Evolutionary conservation across 495 filamentous ascomycete species (phyloP).

Genomic region (Penicillium subrubescens): DNA sequence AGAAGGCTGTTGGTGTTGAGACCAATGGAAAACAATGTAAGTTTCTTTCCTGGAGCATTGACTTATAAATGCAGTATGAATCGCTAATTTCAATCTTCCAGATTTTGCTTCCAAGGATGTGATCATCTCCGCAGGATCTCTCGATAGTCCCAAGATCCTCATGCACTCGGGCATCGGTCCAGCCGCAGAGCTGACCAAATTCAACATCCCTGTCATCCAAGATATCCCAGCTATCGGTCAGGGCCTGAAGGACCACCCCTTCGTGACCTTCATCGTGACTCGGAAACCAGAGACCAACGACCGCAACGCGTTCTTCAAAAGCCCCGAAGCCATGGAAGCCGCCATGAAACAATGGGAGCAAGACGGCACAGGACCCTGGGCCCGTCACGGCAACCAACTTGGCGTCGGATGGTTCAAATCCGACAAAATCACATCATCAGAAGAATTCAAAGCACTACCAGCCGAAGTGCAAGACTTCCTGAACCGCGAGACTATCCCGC

Average conservation of each 20-base stretch:
- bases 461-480: slow-evolving; percentile 39
- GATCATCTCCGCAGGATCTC: slow-evolving; percentile 58
- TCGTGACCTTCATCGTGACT: slow-evolving; percentile 24
- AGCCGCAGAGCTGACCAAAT: slow-evolving; percentile 48
- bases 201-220: slow-evolving; percentile 53
- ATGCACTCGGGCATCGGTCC: slow-evolving; percentile 69
- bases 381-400: slow-evolving; percentile 39
- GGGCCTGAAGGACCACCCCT: slow-evolving; percentile 59
- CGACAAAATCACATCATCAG: slow-evolving; percentile 32
- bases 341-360: slow-evolving; percentile 51
- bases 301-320: slow-evolving; percentile 34
- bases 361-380: slow-evolving; percentile 50
- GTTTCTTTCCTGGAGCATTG: background rate
- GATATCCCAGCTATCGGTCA: slow-evolving; percentile 55
- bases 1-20: slow-evolving; percentile 54
- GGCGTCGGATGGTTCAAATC: slow-evolving; percentile 58
- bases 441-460: slow-evolving; percentile 50
- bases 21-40: slow-evolving; percentile 40
- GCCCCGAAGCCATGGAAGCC: slow-evolving; percentile 36
- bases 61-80: background rate
- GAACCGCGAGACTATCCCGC: slow-evolving; percentile 45
- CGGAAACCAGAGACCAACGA: slow-evolving; percentile 35
- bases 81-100: background rate
- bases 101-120: slow-evolving; percentile 55
- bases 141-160: slow-evolving; percentile 61